Base-by-base conservation (phyloP, 306 rosid species). In the Sphenostylis stenocarpa region DNA sequence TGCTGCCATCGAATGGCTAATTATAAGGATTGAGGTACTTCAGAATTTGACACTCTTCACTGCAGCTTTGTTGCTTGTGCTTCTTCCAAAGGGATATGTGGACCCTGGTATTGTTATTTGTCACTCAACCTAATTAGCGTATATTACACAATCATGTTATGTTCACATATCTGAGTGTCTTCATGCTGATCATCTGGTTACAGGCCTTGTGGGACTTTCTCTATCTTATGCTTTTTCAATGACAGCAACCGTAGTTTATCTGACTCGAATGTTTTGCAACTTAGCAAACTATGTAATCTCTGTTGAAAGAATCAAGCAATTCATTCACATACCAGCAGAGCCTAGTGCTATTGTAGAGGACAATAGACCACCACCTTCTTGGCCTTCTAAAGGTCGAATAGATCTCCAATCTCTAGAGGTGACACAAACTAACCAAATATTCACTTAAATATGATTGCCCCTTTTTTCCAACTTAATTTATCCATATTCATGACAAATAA, bases 251-350 rank as follows among this genome's bases (percentile, higher is more conserved):
- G 84, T 84, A 36, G 62, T 83, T 12, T 86, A 81, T 83, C 7
- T 60, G 31, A 79, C 88, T 5, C 67, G 79, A 57, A 85, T 85
- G 86, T 85, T 77, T 53, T 80, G 91, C 71, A 70, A 53, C 71
- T 81, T 88, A 28, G 78, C 87, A 58, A 91, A 86, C 84, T 86
- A 86, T 81, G 36, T 89, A 2, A 81, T 91, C 52, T 91, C 94
- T 0, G 86, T 88, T 23, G 97, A 91, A 86, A 47, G 93, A 80
- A 91, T 91, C 83, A 89, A 88, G 69, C 97, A 91, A 72, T 91
- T 85, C 80, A 89, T 91, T 85, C 84, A 85, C n/a, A 80, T 91
- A 63, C 89, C 91, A 61, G 36, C 69, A 13, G 91, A 91, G 63
- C 91, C 97, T 70, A 82, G 83, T 2, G 86, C 85, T 28, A 64